Percentiles rank a stretch among this genome's conserved stretches.
Evolutionary conservation across 805 yeast genomes (phyloP).

Genomic region (Barnettozyma sp.): DNA sequence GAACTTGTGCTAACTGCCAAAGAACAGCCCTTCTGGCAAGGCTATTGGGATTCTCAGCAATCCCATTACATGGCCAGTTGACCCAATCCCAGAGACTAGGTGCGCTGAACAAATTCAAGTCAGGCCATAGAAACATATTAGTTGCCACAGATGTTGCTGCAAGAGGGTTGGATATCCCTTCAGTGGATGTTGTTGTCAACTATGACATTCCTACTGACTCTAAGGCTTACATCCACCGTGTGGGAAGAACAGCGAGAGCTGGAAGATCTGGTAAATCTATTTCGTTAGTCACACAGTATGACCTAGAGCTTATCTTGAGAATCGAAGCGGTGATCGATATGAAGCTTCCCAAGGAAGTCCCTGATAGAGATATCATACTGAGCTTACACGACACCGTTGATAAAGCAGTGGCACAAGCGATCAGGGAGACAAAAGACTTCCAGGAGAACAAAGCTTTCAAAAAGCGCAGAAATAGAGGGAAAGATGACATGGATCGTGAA

Average conservation of each 20-base stretch:
- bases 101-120: constrained; percentile 69
- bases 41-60: constrained; percentile 77
- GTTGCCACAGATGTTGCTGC: constrained; percentile 89
- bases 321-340: constrained; percentile 83
- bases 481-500: constrained; percentile 23
- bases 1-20: constrained; percentile 94
- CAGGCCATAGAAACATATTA: constrained; percentile 59
- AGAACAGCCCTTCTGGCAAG: constrained; percentile 78
- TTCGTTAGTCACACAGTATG: constrained; percentile 90
- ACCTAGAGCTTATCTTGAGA: constrained; percentile 77
- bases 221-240: constrained; percentile 79
- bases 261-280: constrained; percentile 85
- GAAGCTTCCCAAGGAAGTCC: constrained; percentile 77
- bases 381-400: constrained; percentile 83
- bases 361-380: constrained; percentile 69
- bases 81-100: constrained; percentile 81
- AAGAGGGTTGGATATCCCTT: constrained; percentile 79
- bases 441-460: constrained; percentile 20
- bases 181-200: constrained; percentile 69
- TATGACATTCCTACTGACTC: constrained; percentile 81
- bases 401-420: constrained; percentile 86
- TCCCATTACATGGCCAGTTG: constrained; percentile 91
- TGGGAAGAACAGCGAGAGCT: constrained; percentile 94
- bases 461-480: constrained; percentile 15
- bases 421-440: constrained; percentile 34